Evolutionary conservation across 176 grass and related monocot species (phyloP).

Genomic region (barley (Hordeum vulgare)): DNA sequence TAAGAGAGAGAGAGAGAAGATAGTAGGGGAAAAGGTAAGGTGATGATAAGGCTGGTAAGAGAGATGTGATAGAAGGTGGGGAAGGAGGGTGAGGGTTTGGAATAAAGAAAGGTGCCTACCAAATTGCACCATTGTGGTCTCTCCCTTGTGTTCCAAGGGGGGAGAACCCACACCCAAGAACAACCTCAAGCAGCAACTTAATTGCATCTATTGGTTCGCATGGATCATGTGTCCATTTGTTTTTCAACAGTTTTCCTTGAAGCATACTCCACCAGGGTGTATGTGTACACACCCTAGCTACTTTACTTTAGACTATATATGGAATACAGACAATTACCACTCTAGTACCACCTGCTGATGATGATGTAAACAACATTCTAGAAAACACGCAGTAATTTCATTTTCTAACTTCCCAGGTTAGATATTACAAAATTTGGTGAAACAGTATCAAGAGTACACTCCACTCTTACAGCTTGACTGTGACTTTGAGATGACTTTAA

Average conservation of each 20-base stretch:
- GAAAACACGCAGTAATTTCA: neutral
- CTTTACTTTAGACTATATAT: neutral
- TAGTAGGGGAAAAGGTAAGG: neutral
- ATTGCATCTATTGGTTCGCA: neutral
- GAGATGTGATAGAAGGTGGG: neutral
- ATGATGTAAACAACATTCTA: neutral
- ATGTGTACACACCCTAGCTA: neutral
- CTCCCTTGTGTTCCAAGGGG: neutral
- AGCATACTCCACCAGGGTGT: neutral
- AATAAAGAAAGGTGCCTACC: slow-evolving; percentile 19
- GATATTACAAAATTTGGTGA: neutral
- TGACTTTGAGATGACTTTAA: neutral
- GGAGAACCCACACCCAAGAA: neutral
- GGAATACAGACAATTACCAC: neutral
- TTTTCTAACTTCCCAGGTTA: neutral
- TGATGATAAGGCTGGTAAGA: neutral
- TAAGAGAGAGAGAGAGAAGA: neutral
- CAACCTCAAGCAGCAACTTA: neutral
- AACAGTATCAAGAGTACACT: no score
- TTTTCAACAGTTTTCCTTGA: neutral
- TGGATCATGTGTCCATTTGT: slow-evolving; percentile 11
- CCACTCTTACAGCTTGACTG: neutral
- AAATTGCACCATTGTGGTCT: slow-evolving; percentile 27
- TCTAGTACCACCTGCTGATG: neutral
- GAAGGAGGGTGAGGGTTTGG: slow-evolving; percentile 29